Evolutionary conservation across 164 flowering plant genomes (phyloP), one percentile per base, ranked within the genome.

Genomic region (Vitis cinerea): DNA sequence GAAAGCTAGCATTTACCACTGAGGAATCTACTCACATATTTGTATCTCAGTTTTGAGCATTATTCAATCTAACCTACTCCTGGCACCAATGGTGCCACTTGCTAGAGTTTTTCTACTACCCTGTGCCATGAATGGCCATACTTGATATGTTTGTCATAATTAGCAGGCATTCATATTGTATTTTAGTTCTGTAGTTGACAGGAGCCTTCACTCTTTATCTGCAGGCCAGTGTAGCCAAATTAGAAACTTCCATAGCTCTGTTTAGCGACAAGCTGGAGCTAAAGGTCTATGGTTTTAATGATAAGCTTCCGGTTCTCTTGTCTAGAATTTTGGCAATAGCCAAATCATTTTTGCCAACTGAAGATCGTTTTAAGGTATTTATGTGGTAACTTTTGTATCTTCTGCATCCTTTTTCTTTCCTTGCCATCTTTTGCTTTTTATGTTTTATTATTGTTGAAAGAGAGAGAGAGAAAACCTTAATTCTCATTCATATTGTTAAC

Each of bases 141-240:
- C 27, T 19, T 59, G 12, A 2, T 59, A 61, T 47, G 27, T 4
- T 10, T 11, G 27, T 37, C 8, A 15, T 65, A 27, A 66, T 30
- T 44, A 16, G 4, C 31, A 59, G 59, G 15, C 50, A 7, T 29
- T 62, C 48, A 12, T 15, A 9, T 69, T 57, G 53, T 44, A 49
- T 56, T 57, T 58, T 12, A 29, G 19, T 3, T 68, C 57, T 27
- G 11, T 15, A 9, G 3, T 50, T 69, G 58, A 69, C 59, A 51
- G 15, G 61, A 44, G 29, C 44, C 27, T 60, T 63, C 57, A 49
- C 53, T 73, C 61, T 53, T 50, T 72, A 54, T 72, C 65, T 79
- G 83, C 84, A 95, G 99, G 99, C 99, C 47, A 86, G 93, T 78
- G 83, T 93, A 52, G 97, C 99, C 53, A 95, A 89, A 79, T 78